Evolutionary conservation across 1,139 yeast species (phyloP).

Genomic region (Ashbya aceris): DNA sequence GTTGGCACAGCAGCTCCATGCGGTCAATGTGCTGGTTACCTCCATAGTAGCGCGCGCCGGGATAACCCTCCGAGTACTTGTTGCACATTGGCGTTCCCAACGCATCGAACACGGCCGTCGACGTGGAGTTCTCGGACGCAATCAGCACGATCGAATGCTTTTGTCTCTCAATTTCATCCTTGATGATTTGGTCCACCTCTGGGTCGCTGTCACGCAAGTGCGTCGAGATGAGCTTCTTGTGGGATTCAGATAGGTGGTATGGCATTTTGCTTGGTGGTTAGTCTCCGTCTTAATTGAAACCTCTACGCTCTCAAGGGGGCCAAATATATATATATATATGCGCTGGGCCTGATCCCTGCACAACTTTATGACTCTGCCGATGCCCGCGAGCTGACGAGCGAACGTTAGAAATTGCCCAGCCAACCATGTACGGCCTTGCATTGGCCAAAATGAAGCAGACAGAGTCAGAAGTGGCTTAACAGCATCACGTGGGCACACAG

Average conservation of each 20-base stretch:
- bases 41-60: slow-evolving; percentile 83
- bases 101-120: slow-evolving; percentile 92
- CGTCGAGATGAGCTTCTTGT: slow-evolving; percentile 57
- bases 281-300: no score
- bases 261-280: slow-evolving; percentile 11
- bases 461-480: no score
- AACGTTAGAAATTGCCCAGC: no score
- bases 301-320: no score
- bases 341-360: no score
- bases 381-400: no score
- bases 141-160: slow-evolving; percentile 88
- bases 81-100: slow-evolving; percentile 96
- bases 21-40: slow-evolving; percentile 92
- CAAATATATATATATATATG: no score
- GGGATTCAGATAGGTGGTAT: slow-evolving; percentile 60
- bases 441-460: no score
- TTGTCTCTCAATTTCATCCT: slow-evolving; percentile 87
- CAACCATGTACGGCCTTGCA: no score
- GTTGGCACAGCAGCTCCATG: slow-evolving; percentile 84
- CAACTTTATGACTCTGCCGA: no score
- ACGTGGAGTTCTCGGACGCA: slow-evolving; percentile 95
- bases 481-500: no score
- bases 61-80: slow-evolving; percentile 82
- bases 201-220: slow-evolving; percentile 72
- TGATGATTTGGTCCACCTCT: slow-evolving; percentile 71